Evolutionary conservation across 805 yeast species (phyloP), one percentile per base, ranked within the genome.

Genomic region (Vanderwaltozyma yarrowii): DNA sequence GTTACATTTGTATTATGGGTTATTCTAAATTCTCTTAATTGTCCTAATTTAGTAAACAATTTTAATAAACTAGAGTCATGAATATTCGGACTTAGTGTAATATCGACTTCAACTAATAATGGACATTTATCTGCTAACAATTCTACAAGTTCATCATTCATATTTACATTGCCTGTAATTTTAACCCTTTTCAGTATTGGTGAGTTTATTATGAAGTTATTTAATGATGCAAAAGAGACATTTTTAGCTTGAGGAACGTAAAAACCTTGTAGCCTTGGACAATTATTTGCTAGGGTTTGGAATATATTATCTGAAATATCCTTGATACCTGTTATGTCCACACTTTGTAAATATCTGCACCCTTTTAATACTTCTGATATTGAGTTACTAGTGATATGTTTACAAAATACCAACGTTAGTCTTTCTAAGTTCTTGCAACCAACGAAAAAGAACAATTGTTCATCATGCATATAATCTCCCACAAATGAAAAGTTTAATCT

Each of bases 31-130:
- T 89, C 96, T 46, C 96, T 71, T 37, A 89, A 65, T 44, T 76
- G 83, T n/a, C 75, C 72, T 33, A 87, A 67, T 20, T 73, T 74
- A 14, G 67, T 56, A 47, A 87, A 77, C 6, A 83, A 64, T 10
- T 59, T 59, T 39, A 70, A 64, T 34, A 87, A 66, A 32, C 82
- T 67, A n/a, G 53, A 55, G 55, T 86, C 83, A 12, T 82, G 73
- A 27, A 88, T 74, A 44, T 73, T 68, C n/a, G 79, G 73, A 60
- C 95, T 82, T 32, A 78, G 79, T 47, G 86, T 88, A 35, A 89
- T 68, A 61, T 89, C 97, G 37, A 92, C 80, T 60, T 89, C 98
- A 14, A 88, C 94, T 35, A 89, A 66, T 39, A 78, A 69, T 30
- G 80, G 80, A 58, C 96, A 89, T 54, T 72, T 72, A n/a, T 66